phyloP scores from a whole-genome alignment of 148 eudicot species.

The Selenicereus undatus region DNA sequence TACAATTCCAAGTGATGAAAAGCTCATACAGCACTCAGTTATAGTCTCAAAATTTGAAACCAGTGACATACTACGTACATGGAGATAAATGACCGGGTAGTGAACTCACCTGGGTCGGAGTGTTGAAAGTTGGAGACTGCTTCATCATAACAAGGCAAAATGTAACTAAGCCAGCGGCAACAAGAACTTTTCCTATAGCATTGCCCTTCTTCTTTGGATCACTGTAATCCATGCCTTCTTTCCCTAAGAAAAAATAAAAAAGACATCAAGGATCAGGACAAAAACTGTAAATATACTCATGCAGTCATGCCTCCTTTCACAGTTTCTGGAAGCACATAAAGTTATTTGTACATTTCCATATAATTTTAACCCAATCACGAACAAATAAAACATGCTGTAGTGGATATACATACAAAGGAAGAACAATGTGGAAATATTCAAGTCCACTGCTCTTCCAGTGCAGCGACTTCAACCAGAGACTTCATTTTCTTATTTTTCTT shows the following conservation, averaged over 20 bases:
- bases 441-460: background rate
- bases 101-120: slow-evolving; percentile 55
- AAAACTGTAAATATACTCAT: background rate
- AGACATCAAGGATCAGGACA: background rate
- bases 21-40: too few species aligned
- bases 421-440: background rate
- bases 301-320: background rate
- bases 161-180: slow-evolving; percentile 55
- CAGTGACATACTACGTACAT: background rate
- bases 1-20: too few species aligned
- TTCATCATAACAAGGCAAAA: slow-evolving; percentile 66
- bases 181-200: slow-evolving; percentile 46
- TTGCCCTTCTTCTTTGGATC: slow-evolving; percentile 64
- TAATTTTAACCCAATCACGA: background rate
- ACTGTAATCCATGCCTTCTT: slow-evolving; percentile 60
- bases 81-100: background rate
- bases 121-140: slow-evolving; percentile 52
- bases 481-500: background rate
- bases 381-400: background rate
- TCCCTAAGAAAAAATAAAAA: slow-evolving; percentile 1
- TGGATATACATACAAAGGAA: background rate
- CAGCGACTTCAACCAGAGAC: background rate
- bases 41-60: background rate
- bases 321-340: background rate
- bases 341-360: background rate